phyloP scores from a whole-genome alignment of 2,329 filamentous ascomycete genomes.

The Sarocladium brachiariae region DNA sequence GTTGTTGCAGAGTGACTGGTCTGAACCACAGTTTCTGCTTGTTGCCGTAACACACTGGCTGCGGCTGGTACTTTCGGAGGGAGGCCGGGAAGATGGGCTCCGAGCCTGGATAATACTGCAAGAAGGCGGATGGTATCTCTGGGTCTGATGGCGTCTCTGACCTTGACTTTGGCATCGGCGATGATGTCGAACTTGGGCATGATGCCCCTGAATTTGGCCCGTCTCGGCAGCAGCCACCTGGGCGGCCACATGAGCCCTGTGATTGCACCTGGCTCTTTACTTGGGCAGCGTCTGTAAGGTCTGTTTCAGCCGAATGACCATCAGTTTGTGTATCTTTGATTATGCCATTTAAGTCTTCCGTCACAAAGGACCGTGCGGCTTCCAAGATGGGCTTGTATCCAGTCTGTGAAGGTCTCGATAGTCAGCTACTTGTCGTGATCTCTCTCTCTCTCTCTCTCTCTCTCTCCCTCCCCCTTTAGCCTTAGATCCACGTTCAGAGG shows the following conservation, averaged over 20 bases:
- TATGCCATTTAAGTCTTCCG: conserved; percentile 52
- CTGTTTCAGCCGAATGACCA: conserved; percentile 37
- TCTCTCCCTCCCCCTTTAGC: too few species aligned
- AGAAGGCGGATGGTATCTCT: conserved; percentile 68
- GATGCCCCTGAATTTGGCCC: background rate
- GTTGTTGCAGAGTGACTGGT: conserved; percentile 70
- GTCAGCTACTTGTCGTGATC: background rate
- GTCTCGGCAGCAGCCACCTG: background rate
- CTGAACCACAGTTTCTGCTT: conserved; percentile 85
- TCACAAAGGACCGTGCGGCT: conserved; percentile 82
- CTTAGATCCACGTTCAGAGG: too few species aligned
- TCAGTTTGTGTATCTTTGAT: conserved; percentile 25
- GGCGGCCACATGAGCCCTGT: background rate
- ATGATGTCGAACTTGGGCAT: background rate
- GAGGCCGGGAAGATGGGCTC: conserved; percentile 82
- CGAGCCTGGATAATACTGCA: conserved; percentile 78
- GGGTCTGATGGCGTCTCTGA: conserved; percentile 17
- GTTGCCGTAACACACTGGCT: conserved; percentile 74
- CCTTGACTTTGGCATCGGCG: background rate
- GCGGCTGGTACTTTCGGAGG: conserved; percentile 69
- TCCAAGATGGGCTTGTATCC: conserved; percentile 92
- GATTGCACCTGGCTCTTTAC: background rate
- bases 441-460: too few species aligned
- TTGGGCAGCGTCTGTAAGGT: conserved; percentile 19
- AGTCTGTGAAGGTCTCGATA: conserved; percentile 37